A percentile compares a stretch with the other conserved stretches of the same genome.
Conservation (phyloP, 768 basidiomycete genomes). For the Russula olivacea region DNA sequence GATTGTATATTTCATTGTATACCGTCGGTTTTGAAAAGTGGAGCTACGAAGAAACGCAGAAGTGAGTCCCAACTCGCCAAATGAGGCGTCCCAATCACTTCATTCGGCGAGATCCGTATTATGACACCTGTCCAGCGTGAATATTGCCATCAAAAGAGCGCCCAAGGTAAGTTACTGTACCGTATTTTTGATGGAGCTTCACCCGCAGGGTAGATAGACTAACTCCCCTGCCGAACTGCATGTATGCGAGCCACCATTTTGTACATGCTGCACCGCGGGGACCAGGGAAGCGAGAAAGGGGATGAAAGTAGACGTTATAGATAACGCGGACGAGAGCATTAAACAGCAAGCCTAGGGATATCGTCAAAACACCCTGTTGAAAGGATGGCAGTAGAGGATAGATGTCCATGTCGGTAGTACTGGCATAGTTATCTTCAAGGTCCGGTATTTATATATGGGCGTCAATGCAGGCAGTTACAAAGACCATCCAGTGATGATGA, state of each 20-base stretch:
- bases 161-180: not conserved
- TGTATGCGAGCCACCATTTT: slow-evolving; percentile 19
- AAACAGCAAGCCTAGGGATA: not conserved
- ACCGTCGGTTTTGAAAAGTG: slow-evolving; percentile 12
- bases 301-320: slow-evolving; percentile 18
- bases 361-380: not conserved
- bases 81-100: not conserved
- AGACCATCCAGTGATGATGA: too few relatives aligned
- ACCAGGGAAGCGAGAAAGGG: slow-evolving; percentile 16
- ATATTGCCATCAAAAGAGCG: too few relatives aligned
- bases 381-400: not conserved
- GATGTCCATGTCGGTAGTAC: too few relatives aligned
- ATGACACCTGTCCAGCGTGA: slow-evolving; percentile 1
- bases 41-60: not conserved
- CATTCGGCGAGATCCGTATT: slow-evolving; percentile 17
- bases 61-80: not conserved
- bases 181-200: slow-evolving; percentile 10
- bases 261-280: slow-evolving; percentile 16
- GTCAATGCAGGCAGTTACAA: too few relatives aligned
- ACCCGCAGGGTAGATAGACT: slow-evolving; percentile 7
- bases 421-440: too few relatives aligned
- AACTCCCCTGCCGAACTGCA: slow-evolving; percentile 4
- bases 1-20: slow-evolving; percentile 17
- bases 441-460: too few relatives aligned
- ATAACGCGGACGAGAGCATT: not conserved